Evolutionary conservation across 306 rosid genomes (phyloP), one percentile per base, ranked within the genome.

Genomic region (Ormosia emarginata): DNA sequence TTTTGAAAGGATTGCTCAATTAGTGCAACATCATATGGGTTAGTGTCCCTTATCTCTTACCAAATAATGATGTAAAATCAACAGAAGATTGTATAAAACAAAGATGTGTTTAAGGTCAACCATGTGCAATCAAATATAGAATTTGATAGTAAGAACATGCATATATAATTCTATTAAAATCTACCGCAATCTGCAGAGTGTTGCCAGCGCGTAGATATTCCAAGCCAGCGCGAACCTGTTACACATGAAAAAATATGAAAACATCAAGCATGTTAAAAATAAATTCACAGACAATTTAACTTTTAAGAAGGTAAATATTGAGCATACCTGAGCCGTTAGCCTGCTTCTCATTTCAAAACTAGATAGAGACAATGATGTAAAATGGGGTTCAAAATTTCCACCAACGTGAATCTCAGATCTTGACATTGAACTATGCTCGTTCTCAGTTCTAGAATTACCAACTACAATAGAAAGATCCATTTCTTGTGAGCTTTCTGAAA

Each of bases 291-390:
- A 15, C 4, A 46, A 0, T n/a, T 18, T 18, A 62, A 76, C 13
- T n/a, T 46, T 30, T 15, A 61, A 59, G 71, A 61, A 11, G 47
- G 32, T 15, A 29, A 32, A 14, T 52, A 63, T 62, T 56, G 34
- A 64, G 10, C 47, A 81, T 71, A 81, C 84, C 80, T 52, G 67
- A 73, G 49, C n/a, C 61, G 24, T 3, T 74, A 50, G 68, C 34
- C 75, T 7, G 39, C 15, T 52, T 29, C 74, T 32, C 15, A 5
- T 10, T 32, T n/a, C 49, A 63, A 29, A 3, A 30, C 39, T 18
- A 70, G 4, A 36, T 18, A 12, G 56, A 8, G 47, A 24, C 30
- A 30, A 8, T 53, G 24, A 52, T 1, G 33, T 12, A 14, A 3
- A 8, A 24, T 5, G 62, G 14, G 18, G 11, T 50, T 18, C 74